phyloP scores from a whole-genome alignment of 2,329 filamentous ascomycete genomes.

The Gaeumannomyces sp. region DNA sequence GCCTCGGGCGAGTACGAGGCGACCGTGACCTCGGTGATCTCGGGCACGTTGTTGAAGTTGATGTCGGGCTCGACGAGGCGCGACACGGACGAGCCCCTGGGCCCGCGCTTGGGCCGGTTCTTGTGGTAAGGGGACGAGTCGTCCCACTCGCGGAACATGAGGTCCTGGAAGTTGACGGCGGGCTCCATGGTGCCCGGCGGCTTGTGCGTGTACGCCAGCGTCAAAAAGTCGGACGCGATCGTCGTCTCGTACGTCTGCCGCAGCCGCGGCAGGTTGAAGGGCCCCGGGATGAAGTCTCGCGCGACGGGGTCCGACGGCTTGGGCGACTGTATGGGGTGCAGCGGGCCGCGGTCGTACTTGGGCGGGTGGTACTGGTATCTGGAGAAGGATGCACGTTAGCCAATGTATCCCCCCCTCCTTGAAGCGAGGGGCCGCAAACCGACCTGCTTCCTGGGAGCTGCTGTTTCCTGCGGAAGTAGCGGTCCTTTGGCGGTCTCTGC shows the following conservation, averaged over 20 bases:
- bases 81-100: constrained; percentile 70
- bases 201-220: constrained; percentile 78
- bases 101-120: constrained; percentile 78
- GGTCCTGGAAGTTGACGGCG: constrained; percentile 44
- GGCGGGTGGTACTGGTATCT: constrained; percentile 95
- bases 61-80: constrained; percentile 66
- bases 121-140: constrained; percentile 91
- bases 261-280: constrained; percentile 80
- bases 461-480: constrained; percentile 27
- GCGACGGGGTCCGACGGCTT: constrained; percentile 79
- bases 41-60: constrained; percentile 79
- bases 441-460: constrained; percentile 43
- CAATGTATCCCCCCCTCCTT: neutral
- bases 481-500: constrained; percentile 33
- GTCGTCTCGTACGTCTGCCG: constrained; percentile 87
- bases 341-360: constrained; percentile 87
- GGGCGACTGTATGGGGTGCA: constrained; percentile 91
- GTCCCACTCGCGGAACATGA: constrained; percentile 72
- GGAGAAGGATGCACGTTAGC: constrained; percentile 13
- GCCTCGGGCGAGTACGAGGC: constrained; percentile 69
- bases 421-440: constrained; percentile 13
- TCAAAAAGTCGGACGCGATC: constrained; percentile 80
- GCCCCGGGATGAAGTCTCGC: constrained; percentile 81
- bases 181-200: constrained; percentile 65
- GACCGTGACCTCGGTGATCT: constrained; percentile 73